These are phyloP conservation scores for Saururus chinensis DNA, from an alignment of 164 flowering plant genomes.

Conservation along the genomic window DNA sequence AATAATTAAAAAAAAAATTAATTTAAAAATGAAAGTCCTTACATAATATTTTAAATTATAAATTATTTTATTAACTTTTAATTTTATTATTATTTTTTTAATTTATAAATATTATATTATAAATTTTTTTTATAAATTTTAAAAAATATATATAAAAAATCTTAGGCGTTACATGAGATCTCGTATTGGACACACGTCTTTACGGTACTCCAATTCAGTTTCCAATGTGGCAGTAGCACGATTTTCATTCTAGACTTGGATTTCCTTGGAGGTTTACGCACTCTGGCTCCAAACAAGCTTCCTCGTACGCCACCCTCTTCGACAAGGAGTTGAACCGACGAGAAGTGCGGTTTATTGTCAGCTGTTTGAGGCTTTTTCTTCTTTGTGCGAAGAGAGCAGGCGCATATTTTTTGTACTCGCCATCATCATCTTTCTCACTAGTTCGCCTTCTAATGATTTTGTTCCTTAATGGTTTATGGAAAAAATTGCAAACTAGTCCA, in stretches of 20 bases:
- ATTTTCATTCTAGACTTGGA: slow-evolving; percentile 81
- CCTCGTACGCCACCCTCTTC: slow-evolving; percentile 10
- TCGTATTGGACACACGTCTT: slow-evolving; percentile 73
- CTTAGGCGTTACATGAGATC: too few species aligned
- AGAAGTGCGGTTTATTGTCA: slow-evolving; percentile 51
- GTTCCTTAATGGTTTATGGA: slow-evolving; percentile 57
- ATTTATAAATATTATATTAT: too few species aligned
- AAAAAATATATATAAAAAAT: too few species aligned
- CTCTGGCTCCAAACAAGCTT: background rate
- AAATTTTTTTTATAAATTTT: too few species aligned
- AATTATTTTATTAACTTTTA: too few species aligned
- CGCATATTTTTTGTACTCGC: slow-evolving; percentile 23
- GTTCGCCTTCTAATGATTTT: slow-evolving; percentile 62
- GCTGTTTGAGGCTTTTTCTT: slow-evolving; percentile 31
- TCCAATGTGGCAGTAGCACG: slow-evolving; percentile 83
- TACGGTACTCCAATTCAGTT: slow-evolving; percentile 76
- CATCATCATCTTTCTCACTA: slow-evolving; percentile 28
- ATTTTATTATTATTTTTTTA: too few species aligned
- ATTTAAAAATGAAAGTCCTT: too few species aligned
- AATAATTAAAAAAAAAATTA: too few species aligned
- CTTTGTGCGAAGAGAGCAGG: slow-evolving; percentile 17
- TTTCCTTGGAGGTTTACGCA: slow-evolving; percentile 62
- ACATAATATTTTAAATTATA: too few species aligned
- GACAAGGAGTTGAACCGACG: slow-evolving; percentile 32
- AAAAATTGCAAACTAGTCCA: slow-evolving; percentile 57